These are phyloP conservation scores for Arthromyces matolae DNA, from an alignment of 768 basidiomycete species.

Conservation along the genomic window DNA sequence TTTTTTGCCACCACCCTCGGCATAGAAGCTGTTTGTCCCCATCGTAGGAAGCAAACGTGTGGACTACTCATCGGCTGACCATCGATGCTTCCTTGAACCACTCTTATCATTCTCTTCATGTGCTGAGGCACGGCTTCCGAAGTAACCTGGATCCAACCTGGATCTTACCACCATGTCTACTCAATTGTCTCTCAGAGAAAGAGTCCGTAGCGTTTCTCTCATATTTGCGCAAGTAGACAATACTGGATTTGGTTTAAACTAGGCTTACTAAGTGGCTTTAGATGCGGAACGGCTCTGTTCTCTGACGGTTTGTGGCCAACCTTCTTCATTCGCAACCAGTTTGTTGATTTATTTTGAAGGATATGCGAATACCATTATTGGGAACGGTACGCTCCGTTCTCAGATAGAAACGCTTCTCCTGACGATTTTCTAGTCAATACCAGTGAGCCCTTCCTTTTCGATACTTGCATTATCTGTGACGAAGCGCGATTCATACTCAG, in stretches of 20 bases:
- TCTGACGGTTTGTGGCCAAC: neutral
- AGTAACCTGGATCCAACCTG: no score
- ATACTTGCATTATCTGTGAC: no score
- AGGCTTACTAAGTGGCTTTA: no score
- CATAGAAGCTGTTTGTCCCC: no score
- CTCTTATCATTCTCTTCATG: no score
- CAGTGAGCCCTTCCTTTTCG: neutral
- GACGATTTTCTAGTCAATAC: conserved; percentile 5
- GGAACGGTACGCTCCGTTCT: neutral
- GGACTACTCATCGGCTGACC: no score
- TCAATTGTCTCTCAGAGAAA: neutral
- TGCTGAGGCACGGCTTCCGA: no score
- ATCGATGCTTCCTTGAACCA: no score
- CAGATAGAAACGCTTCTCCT: neutral
- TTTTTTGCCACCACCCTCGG: no score
- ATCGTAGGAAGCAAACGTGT: no score
- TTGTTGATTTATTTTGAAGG: neutral
- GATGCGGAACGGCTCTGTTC: neutral
- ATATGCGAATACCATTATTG: conserved; percentile 5
- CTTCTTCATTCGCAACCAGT: neutral
- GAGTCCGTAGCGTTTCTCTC: neutral
- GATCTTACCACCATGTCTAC: neutral
- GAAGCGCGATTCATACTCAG: neutral
- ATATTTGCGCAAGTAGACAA: neutral
- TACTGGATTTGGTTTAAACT: no score